Conservation (phyloP, 2,329 filamentous ascomycete genomes). For the Aureobasidium lini region DNA sequence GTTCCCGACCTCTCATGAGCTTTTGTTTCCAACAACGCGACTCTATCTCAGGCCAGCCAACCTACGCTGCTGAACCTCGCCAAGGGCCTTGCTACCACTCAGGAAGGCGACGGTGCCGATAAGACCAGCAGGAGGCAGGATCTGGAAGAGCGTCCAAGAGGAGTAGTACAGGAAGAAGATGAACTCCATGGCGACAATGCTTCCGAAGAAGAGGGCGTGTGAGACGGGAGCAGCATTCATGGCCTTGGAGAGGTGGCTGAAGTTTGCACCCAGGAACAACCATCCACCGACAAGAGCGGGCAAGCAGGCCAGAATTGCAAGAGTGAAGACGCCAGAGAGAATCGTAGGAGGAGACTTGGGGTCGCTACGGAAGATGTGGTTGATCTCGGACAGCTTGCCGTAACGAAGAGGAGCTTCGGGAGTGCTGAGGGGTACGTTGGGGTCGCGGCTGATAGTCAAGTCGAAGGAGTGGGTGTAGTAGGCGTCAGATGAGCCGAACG, state of each 20-base stretch:
- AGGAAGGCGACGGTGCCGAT: constrained; percentile 68
- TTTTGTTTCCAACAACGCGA: not conserved
- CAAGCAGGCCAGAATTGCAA: constrained; percentile 64
- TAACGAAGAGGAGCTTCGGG: constrained; percentile 71
- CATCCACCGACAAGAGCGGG: constrained; percentile 68
- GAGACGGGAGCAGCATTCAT: constrained; percentile 69
- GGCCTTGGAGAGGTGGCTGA: constrained; percentile 69
- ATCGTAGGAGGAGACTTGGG: constrained; percentile 72
- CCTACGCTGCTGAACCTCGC: constrained; percentile 84
- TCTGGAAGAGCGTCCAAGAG: constrained; percentile 86
- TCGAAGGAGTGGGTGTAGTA: constrained; percentile 67
- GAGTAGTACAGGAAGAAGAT: constrained; percentile 95
- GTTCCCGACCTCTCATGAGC: not conserved
- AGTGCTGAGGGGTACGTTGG: constrained; percentile 50
- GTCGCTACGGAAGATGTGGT: constrained; percentile 80
- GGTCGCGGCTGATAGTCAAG: constrained; percentile 58
- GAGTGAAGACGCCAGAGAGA: constrained; percentile 69
- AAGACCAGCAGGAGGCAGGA: constrained; percentile 62
- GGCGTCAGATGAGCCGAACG: constrained; percentile 67
- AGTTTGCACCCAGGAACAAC: constrained; percentile 73
- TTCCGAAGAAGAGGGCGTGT: constrained; percentile 78
- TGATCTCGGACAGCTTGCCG: constrained; percentile 74
- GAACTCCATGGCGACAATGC: constrained; percentile 77
- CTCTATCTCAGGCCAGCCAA: constrained; percentile 59
- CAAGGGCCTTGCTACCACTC: constrained; percentile 81